Conservation (phyloP, 1,284 basidiomycete genomes). For the Uromyces viciae-fabae region DNA sequence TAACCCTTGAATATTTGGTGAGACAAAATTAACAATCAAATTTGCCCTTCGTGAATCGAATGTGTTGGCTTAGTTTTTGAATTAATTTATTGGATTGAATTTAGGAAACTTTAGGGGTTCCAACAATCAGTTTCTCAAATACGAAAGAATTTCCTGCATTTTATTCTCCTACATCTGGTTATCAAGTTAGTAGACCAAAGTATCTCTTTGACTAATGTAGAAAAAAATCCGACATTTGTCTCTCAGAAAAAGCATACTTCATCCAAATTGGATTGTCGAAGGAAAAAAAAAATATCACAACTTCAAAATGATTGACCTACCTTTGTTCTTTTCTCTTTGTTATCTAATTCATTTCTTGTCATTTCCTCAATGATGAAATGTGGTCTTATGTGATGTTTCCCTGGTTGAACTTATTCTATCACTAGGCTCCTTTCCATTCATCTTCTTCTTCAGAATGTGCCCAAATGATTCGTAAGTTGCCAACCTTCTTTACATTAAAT, state of each 20-base stretch:
- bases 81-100: not conserved
- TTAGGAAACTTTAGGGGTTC: slow-evolving; percentile 92
- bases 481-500: not conserved
- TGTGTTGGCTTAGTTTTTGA: not conserved
- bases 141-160: slow-evolving; percentile 88
- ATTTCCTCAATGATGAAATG: too few relatives aligned
- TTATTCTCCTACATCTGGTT: slow-evolving; percentile 78
- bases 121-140: slow-evolving; percentile 74
- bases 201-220: too few relatives aligned
- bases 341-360: not conserved
- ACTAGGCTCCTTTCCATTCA: slow-evolving; percentile 31
- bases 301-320: slow-evolving; percentile 57
- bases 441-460: slow-evolving; percentile 28
- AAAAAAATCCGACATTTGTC: slow-evolving; percentile 47
- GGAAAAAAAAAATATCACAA: slow-evolving; percentile 46
- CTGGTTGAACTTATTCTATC: too few relatives aligned
- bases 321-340: slow-evolving; percentile 63
- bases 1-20: slow-evolving; percentile 81
- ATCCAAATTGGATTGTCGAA: not conserved
- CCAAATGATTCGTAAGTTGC: slow-evolving; percentile 30
- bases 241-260: not conserved
- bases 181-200: slow-evolving; percentile 67
- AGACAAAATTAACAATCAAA: not conserved
- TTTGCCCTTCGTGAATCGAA: too few relatives aligned
- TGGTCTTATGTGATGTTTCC: too few relatives aligned